Percentiles rank a stretch among this genome's conserved stretches.
phyloP scores from a whole-genome alignment of 352 stramenopile species.

The Globisporangium lucens region DNA sequence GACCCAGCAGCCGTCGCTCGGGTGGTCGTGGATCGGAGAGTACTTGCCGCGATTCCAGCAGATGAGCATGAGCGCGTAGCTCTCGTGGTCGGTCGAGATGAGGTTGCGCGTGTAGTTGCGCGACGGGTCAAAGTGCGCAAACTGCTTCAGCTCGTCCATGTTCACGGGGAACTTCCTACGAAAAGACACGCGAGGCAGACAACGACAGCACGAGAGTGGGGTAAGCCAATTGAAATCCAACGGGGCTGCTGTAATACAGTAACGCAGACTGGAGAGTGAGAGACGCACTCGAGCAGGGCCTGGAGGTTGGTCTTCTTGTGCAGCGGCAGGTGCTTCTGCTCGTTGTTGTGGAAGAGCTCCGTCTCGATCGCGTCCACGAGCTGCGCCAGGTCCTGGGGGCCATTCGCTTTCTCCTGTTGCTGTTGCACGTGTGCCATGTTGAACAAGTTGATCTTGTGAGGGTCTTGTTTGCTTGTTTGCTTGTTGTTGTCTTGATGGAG shows the following conservation, averaged over 20 bases:
- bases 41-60: slow-evolving; percentile 89
- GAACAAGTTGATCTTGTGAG: not conserved
- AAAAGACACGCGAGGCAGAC: not conserved
- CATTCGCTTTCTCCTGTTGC: not conserved
- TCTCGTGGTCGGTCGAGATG: slow-evolving; percentile 90
- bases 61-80: slow-evolving; percentile 92
- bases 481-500: not conserved
- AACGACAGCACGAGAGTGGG: not conserved
- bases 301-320: slow-evolving; percentile 60
- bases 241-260: not conserved
- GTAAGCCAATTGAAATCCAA: not conserved
- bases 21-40: slow-evolving; percentile 87
- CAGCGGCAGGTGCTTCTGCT: slow-evolving; percentile 48
- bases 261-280: not conserved
- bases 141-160: slow-evolving; percentile 65
- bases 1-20: slow-evolving; percentile 85
- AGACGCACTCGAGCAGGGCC: slow-evolving; percentile 48
- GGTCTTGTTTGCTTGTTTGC: not conserved
- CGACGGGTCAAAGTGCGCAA: slow-evolving; percentile 76
- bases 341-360: slow-evolving; percentile 29
- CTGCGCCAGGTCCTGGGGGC: slow-evolving; percentile 34
- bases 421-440: not conserved
- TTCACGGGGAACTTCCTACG: slow-evolving; percentile 43
- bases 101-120: slow-evolving; percentile 95
- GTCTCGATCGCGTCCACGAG: slow-evolving; percentile 56